Conservation (phyloP, 208 protist genomes). For the Trypanosoma caninum region DNA sequence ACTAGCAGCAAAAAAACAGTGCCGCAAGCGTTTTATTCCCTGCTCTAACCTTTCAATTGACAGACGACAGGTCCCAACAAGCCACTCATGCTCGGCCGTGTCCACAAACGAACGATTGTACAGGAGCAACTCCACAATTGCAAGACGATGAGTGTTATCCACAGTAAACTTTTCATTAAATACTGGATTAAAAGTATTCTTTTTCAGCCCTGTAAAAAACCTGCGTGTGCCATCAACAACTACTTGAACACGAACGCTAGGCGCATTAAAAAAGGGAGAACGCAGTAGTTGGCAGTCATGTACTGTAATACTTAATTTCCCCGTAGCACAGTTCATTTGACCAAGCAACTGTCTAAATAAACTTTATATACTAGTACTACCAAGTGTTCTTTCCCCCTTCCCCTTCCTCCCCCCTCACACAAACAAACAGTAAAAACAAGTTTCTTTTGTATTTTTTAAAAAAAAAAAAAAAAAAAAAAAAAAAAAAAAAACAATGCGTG, state of each 20-base stretch:
- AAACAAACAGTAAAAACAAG: background rate
- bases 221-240: slow-evolving; percentile 66
- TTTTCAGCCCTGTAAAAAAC: slow-evolving; percentile 52
- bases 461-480: slow-evolving; percentile 21
- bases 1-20: slow-evolving; percentile 34
- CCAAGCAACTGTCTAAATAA: too few relatives aligned
- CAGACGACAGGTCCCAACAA: slow-evolving; percentile 70
- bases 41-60: slow-evolving; percentile 61
- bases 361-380: too few relatives aligned
- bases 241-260: slow-evolving; percentile 53
- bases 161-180: slow-evolving; percentile 76
- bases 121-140: slow-evolving; percentile 60
- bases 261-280: slow-evolving; percentile 23
- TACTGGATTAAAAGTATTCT: slow-evolving; percentile 32
- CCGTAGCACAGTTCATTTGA: slow-evolving; percentile 31
- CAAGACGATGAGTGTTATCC: slow-evolving; percentile 74
- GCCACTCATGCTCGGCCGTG: slow-evolving; percentile 14
- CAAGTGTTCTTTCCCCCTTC: too few relatives aligned
- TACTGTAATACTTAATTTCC: slow-evolving; percentile 57
- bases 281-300: slow-evolving; percentile 41
- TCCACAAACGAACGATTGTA: slow-evolving; percentile 28
- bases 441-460: slow-evolving; percentile 2
- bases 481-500: background rate
- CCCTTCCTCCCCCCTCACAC: too few relatives aligned
- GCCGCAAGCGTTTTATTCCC: slow-evolving; percentile 33